A percentile compares a stretch with the other conserved stretches of the same genome.
phyloP scores from a whole-genome alignment of 2,329 filamentous ascomycete species.

The Cladosporium sp. region DNA sequence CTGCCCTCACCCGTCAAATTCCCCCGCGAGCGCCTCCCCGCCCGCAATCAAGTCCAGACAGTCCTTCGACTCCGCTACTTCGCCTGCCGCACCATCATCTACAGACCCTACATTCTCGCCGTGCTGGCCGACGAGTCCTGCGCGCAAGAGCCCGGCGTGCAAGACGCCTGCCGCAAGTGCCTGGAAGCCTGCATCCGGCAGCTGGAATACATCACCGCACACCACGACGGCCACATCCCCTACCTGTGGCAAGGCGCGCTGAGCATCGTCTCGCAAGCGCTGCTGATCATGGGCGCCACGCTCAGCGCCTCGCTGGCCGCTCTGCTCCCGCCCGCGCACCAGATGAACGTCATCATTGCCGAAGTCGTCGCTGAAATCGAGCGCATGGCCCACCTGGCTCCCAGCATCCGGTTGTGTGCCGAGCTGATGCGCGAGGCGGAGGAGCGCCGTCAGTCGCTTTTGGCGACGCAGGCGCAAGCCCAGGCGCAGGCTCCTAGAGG shows the following conservation, averaged over 20 bases:
- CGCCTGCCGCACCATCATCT: constrained; percentile 81
- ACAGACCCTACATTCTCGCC: constrained; percentile 74
- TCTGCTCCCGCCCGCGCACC: constrained; percentile 53
- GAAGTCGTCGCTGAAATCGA: constrained; percentile 73
- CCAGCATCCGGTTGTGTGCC: constrained; percentile 68
- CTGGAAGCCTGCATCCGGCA: constrained; percentile 75
- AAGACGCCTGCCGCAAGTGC: constrained; percentile 75
- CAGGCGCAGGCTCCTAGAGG: not conserved
- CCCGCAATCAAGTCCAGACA: constrained; percentile 71
- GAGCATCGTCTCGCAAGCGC: constrained; percentile 74
- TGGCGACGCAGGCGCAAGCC: constrained; percentile 14
- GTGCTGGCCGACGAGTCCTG: constrained; percentile 73
- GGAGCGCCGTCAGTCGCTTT: constrained; percentile 60
- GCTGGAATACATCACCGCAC: constrained; percentile 70
- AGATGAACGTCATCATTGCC: constrained; percentile 71
- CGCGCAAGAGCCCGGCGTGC: constrained; percentile 65
- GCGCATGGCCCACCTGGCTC: constrained; percentile 67
- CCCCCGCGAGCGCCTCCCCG: constrained; percentile 61
- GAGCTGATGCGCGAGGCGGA: constrained; percentile 77
- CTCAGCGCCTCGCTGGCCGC: constrained; percentile 69
- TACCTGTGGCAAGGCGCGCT: constrained; percentile 83
- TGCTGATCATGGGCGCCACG: constrained; percentile 78
- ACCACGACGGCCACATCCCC: constrained; percentile 78
- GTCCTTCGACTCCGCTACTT: constrained; percentile 76
- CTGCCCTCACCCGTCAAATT: constrained; percentile 72